Evolutionary conservation across 495 filamentous ascomycete species (phyloP).

Genomic region (Xylaria castorea): DNA sequence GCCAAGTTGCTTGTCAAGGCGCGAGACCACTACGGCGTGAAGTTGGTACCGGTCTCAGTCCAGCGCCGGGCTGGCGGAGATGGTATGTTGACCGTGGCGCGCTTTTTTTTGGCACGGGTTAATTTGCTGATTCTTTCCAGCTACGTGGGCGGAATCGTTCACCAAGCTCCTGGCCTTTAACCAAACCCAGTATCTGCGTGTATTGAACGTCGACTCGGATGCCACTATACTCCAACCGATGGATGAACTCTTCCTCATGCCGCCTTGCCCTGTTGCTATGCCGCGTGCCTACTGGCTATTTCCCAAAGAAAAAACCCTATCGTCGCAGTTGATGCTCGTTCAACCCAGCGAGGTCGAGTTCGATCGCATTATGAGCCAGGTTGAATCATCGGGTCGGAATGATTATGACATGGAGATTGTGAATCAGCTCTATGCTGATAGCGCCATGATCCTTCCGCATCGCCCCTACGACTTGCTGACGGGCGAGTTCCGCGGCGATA

Average conservation of each 20-base stretch:
- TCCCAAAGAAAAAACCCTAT: constrained; percentile 59
- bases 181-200: constrained; percentile 69
- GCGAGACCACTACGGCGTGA: constrained; percentile 64
- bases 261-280: constrained; percentile 64
- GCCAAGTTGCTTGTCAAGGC: constrained; percentile 66
- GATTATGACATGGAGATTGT: constrained; percentile 78
- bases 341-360: constrained; percentile 65
- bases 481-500: constrained; percentile 68
- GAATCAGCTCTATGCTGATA: constrained; percentile 71
- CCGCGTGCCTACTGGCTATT: constrained; percentile 75
- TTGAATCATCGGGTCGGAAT: constrained; percentile 46
- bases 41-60: constrained; percentile 65
- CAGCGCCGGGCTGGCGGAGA: constrained; percentile 55
- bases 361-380: constrained; percentile 56
- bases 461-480: constrained; percentile 72
- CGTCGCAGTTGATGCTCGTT: constrained; percentile 69
- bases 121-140: constrained; percentile 37
- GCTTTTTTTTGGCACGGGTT: background rate
- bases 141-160: constrained; percentile 68
- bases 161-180: constrained; percentile 77
- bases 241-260: constrained; percentile 80
- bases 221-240: constrained; percentile 66
- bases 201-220: constrained; percentile 75
- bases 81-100: constrained; percentile 36
- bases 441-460: constrained; percentile 76